Evolutionary conservation across 257 asterid genomes (phyloP).

Genomic region (Apocynum venetum): DNA sequence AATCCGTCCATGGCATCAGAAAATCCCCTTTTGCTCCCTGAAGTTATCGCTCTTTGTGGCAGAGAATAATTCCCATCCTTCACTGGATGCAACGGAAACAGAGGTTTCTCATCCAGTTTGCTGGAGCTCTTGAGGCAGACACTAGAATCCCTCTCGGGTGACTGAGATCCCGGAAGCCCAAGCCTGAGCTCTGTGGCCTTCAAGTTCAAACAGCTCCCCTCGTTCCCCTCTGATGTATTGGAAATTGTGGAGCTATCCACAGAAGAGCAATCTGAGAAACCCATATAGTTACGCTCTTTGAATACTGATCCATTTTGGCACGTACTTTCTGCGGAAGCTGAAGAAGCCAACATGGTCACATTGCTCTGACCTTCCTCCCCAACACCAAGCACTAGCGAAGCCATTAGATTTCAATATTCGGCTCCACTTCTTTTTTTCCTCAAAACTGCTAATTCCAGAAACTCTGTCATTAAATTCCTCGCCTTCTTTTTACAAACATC

Average conservation of each 20-base stretch:
- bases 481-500: neutral
- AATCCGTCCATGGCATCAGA: conserved; percentile 63
- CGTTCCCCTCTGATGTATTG: conserved; percentile 31
- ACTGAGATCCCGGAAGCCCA: conserved; percentile 63
- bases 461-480: conserved; percentile 1
- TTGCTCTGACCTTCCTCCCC: conserved; percentile 49
- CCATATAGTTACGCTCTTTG: conserved; percentile 69
- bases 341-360: conserved; percentile 46
- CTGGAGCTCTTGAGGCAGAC: conserved; percentile 27
- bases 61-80: conserved; percentile 28
- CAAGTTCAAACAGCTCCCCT: conserved; percentile 39
- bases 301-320: conserved; percentile 37
- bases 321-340: conserved; percentile 39
- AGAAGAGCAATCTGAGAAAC: conserved; percentile 64
- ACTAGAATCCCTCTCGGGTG: conserved; percentile 46
- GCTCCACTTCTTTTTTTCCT: conserved; percentile 12
- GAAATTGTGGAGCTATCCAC: conserved; percentile 60
- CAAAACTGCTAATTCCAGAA: conserved; percentile 21
- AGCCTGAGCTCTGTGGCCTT: conserved; percentile 73
- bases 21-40: conserved; percentile 74
- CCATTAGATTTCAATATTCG: conserved; percentile 41
- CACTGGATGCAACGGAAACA: conserved; percentile 54
- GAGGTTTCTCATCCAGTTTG: conserved; percentile 53
- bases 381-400: conserved; percentile 46
- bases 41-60: conserved; percentile 34